Base-by-base conservation (phyloP, 495 filamentous ascomycete genomes). In the Tuber magnatum region DNA sequence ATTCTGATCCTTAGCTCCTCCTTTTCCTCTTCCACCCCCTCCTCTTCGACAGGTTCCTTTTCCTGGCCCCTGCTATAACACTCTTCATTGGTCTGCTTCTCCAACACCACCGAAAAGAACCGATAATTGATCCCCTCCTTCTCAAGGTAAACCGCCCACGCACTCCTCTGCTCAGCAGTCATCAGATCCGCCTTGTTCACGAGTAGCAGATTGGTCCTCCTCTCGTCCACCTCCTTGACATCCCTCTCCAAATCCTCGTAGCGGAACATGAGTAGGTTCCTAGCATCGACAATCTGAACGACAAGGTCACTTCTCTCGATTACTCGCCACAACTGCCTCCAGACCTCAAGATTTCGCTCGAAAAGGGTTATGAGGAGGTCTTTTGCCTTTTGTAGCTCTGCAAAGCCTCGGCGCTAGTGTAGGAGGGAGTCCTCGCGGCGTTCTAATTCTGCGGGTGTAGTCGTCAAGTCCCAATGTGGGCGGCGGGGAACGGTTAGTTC, bases 151-250 rank as follows among this genome's bases (percentile, higher is more conserved):
- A 91, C 88, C 12, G 94, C 93, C 96, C 96, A 99, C 1, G 86
- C 86, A 80, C 89, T 89, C 80, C 96, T 86, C 84, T 99, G 96
- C 79, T 90, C 89, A 73, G 89, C 83, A 24, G 93, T 95, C 93
- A 99, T 93, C 96, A 99, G 96, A 86, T 99, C 96, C 61, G 96
- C 94, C 88, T 99, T 99, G 86, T 99, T 99, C 73, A 99, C 93
- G 51, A 99, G 85, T 68, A 99, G 84, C 80, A 99, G 81, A 83
- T 99, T 99, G 78, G 92, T 88, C 87, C 98, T 99, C 81, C 88
- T 89, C 1, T 90, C 84, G 81, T 93, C 91, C 41, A 98, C 92
- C 83, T 97, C 93, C 85, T 95, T 93, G 70, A 98, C 95, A 79
- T 99, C 98, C 73, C 84, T 87, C 82, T 97, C 96, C 71, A 99